A percentile compares a stretch with the other conserved stretches of the same genome.
Evolutionary conservation across 1,284 basidiomycete genomes (phyloP).

Genomic region (Microbotryum saponariae): DNA sequence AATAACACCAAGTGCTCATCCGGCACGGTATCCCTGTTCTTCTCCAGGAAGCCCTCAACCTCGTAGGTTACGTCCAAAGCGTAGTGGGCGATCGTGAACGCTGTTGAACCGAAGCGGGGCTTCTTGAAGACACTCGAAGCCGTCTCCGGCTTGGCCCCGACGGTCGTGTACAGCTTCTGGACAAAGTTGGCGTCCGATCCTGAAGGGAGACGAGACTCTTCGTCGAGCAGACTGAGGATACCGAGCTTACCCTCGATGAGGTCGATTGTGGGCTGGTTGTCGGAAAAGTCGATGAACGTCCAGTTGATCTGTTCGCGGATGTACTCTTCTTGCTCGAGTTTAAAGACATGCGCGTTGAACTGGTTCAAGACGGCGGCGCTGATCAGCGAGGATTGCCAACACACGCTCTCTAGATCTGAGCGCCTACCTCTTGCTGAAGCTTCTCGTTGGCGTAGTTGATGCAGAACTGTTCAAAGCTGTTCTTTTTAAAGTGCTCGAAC

Average conservation of each 20-base stretch:
- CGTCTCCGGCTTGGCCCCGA: constrained; percentile 68
- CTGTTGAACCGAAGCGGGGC: constrained; percentile 90
- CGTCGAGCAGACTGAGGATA: constrained; percentile 87
- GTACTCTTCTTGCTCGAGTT: constrained; percentile 97
- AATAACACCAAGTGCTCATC: constrained; percentile 92
- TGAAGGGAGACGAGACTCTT: constrained; percentile 92
- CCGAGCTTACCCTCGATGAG: constrained; percentile 97
- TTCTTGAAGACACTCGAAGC: constrained; percentile 85
- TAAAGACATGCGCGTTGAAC: constrained; percentile 98
- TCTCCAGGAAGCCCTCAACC: constrained; percentile 95
- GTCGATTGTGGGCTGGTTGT: constrained; percentile 98
- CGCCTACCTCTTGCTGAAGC: constrained; percentile 75
- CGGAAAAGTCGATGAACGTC: constrained; percentile 98
- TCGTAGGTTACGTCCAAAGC: constrained; percentile 98
- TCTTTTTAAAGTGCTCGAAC: constrained; percentile 96
- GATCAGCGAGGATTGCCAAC: neutral
- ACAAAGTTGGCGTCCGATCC: constrained; percentile 90
- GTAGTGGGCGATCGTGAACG: constrained; percentile 98
- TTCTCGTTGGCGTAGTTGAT: constrained; percentile 99
- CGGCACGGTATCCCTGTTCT: constrained; percentile 97
- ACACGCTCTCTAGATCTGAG: neutral
- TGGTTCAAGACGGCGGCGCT: constrained; percentile 40
- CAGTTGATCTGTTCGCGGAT: constrained; percentile 97
- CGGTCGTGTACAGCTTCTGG: constrained; percentile 84
- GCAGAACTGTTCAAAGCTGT: constrained; percentile 99